These are phyloP conservation scores for Podaxis sp. DNA, from an alignment of 768 basidiomycete genomes.

Conservation along the genomic window DNA sequence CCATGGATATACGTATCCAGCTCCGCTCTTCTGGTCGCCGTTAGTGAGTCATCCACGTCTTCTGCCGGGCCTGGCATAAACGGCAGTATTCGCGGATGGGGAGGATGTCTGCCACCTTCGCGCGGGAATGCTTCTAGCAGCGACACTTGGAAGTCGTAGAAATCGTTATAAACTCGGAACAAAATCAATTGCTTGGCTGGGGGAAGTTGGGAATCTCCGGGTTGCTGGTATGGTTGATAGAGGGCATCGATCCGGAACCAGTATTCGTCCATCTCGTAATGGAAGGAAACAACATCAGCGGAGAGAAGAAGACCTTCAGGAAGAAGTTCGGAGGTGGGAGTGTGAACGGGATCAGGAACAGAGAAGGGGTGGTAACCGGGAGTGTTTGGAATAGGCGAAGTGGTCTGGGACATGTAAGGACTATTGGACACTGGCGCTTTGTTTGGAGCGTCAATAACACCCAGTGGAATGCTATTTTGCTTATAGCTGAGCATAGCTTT, in stretches of 20 bases:
- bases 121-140: constrained; percentile 85
- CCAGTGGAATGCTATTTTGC: constrained; percentile 92
- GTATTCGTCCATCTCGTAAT: constrained; percentile 93
- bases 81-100: constrained; percentile 76
- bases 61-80: constrained; percentile 97
- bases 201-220: constrained; percentile 56
- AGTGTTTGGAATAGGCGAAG: constrained; percentile 26
- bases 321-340: constrained; percentile 48
- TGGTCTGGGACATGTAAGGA: constrained; percentile 33
- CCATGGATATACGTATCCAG: constrained; percentile 86
- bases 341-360: constrained; percentile 29
- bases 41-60: constrained; percentile 80
- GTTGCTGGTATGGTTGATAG: constrained; percentile 78
- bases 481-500: constrained; percentile 94
- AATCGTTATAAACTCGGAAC: constrained; percentile 96
- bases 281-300: constrained; percentile 94
- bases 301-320: constrained; percentile 84
- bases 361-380: constrained; percentile 22
- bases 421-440: constrained; percentile 43
- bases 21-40: constrained; percentile 76
- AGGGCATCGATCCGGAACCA: constrained; percentile 95
- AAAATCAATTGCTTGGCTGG: constrained; percentile 78
- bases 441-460: constrained; percentile 71
- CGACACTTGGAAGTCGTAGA: constrained; percentile 94
- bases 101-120: constrained; percentile 82